These are phyloP conservation scores for Parathielavia hyrcaniae DNA, from an alignment of 495 filamentous ascomycete genomes.

Conservation along the genomic window DNA sequence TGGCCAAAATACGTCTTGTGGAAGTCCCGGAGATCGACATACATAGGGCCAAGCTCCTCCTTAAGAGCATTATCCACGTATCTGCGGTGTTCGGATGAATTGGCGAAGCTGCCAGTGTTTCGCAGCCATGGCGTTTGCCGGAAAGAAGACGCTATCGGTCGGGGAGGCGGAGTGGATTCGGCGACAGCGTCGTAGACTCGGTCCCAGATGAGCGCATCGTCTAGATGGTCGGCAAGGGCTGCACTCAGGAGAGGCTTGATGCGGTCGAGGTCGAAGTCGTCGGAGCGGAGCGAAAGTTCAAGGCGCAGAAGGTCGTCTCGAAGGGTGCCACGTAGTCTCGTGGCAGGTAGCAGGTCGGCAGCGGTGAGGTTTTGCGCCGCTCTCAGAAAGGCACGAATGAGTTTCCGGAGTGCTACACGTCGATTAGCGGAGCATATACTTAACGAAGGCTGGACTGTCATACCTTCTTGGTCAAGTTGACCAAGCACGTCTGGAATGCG, in stretches of 20 bases:
- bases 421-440: constrained; percentile 17
- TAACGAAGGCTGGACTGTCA: constrained; percentile 17
- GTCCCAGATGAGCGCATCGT: not conserved
- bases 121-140: no score
- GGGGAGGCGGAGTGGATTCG: constrained; percentile 4
- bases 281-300: constrained; percentile 28
- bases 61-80: no score
- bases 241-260: no score
- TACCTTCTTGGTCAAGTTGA: constrained; percentile 32
- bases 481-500: constrained; percentile 27
- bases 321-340: constrained; percentile 24
- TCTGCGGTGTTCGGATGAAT: no score
- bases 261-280: constrained; percentile 36
- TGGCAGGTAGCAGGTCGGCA: constrained; percentile 21
- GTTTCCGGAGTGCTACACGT: constrained; percentile 23
- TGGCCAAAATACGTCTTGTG: constrained; percentile 33
- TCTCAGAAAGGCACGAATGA: no score
- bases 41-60: no score
- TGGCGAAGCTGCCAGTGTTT: no score
- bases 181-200: constrained; percentile 2
- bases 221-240: constrained; percentile 22
- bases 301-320: constrained; percentile 27
- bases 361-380: not conserved
- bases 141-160: constrained; percentile 5
- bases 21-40: not conserved